Base-by-base conservation (phyloP, 768 basidiomycete genomes). In the Suillus tomentosus region DNA sequence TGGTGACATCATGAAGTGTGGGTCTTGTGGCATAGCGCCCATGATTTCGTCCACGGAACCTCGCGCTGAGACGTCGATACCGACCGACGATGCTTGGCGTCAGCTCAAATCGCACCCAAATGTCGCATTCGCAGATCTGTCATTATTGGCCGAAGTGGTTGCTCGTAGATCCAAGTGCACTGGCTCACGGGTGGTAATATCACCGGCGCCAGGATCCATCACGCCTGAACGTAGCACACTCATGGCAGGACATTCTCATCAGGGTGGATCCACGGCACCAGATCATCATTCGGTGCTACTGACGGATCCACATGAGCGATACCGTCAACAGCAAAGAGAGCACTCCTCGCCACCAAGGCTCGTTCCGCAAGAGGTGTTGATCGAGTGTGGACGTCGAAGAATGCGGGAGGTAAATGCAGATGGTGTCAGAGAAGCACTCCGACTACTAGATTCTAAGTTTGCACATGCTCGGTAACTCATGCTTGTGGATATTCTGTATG, bases 41-140 rank as follows among this genome's bases (percentile, higher is more conserved):
- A 68, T 70, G 34, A 69, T 69, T 40, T 66, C 73, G 34, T 68
- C 74, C 60, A 67, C 70, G n/a, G 64, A 65, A 14, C 48, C 63
- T 43, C 68, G 69, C 40, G 61, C 69, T 47, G 62, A 75, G 27
- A 86, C 88, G 61, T 87, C 84, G 8, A 89, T 95, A 42, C 85
- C 92, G 22, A 92, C 91, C 62, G 89, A 89, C 71, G 87, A 88
- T 62, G 93, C 93, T 9, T 95, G 94, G 91, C 85, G 84, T 36
- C 87, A 87, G 67, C 81, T 96, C 66, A 94, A 95, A 77, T 85
- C 87, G 13, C 95, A 96, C 75, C 95, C 95, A 2, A 95, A 94
- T 68, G 88, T 92, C 61, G 85, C 88, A 37, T 95, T 95, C 72
- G 86, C 92, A 15, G 92, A 96, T 76, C 80, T 96, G 60, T 78